These are phyloP conservation scores for Solanum etuberosum DNA, from an alignment of 257 asterid genomes.

Conservation along the genomic window DNA sequence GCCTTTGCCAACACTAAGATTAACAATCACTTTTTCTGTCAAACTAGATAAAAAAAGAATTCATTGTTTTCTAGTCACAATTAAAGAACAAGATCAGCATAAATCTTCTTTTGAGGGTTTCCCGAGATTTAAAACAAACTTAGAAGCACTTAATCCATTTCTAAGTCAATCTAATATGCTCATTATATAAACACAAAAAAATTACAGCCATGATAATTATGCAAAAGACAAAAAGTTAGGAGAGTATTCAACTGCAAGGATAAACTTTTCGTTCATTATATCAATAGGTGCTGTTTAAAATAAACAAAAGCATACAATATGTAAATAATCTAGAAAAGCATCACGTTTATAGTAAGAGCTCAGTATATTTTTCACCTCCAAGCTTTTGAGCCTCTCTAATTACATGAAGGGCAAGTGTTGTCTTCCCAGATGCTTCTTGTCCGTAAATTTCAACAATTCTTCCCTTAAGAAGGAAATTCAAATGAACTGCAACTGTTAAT, in stretches of 20 bases:
- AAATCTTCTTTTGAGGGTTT: background rate
- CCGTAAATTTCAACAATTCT: slow-evolving; percentile 90
- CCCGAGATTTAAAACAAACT: background rate
- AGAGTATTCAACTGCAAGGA: background rate
- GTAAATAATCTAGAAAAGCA: background rate
- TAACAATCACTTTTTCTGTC: background rate
- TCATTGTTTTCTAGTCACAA: background rate
- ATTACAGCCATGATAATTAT: background rate
- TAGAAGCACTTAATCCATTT: background rate
- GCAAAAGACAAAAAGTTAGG: background rate
- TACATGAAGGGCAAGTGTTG: slow-evolving; percentile 86
- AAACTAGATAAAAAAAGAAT: background rate
- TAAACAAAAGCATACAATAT: background rate
- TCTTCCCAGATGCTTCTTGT: slow-evolving; percentile 97
- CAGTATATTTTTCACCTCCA: slow-evolving; percentile 49
- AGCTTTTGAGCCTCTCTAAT: slow-evolving; percentile 93
- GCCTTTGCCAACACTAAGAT: background rate
- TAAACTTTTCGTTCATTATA: background rate
- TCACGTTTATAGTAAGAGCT: background rate
- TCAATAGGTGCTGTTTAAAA: background rate
- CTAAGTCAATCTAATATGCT: background rate
- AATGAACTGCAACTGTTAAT: background rate
- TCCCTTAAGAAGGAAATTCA: slow-evolving; percentile 38
- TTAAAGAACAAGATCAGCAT: background rate
- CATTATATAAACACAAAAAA: background rate